Evolutionary conservation across 805 yeast species (phyloP), one percentile per base, ranked within the genome.

Genomic region (Candida rishiriensis): DNA sequence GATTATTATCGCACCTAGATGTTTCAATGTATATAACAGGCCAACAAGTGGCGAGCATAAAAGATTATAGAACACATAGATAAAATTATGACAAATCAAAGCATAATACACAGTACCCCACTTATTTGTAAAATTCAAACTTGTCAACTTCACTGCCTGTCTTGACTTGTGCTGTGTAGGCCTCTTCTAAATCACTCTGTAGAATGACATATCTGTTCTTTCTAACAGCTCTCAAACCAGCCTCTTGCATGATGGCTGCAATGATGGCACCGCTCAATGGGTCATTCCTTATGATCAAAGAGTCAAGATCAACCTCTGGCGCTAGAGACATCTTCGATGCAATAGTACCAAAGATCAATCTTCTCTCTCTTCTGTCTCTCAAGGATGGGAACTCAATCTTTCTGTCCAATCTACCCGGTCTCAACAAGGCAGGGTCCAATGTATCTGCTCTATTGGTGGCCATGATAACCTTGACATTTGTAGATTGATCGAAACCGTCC

Each of bases 361-460:
- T 86, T 68, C 99, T 85, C 65, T 93, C 99, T 70, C 99, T 85
- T 70, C 99, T 83, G 65, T 93, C 99, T 61, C 95, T 86, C 65
- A 93, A 75, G 16, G 88, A 82, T 40, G 99, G 99, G 68, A 93
- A 95, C 68, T 93, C 99, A 56, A 93, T 95, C 68, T 95, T 95
- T 67, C 99, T 81, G 68, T 93, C 99, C 65, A 93, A 77, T 72
- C 99, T 86, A 54, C 99, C 99, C 15, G 99, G 97, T 72, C 99
- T 86, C 66, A 93, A 79, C 55, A 93, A 74, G 11, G 99, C 99
- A 4, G 99, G 99, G 69, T 93, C 99, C 56, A 93, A 78, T 2
- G 99, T 93, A 64, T 93, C 99, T n/a, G 97, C 96, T 71, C 99
- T 85, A 70, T 93, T 93, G 11, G 99, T 93, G 35, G 99, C 99